Evolutionary conservation across 345 rosid genomes (phyloP).

Genomic region (Camelina hispida): DNA sequence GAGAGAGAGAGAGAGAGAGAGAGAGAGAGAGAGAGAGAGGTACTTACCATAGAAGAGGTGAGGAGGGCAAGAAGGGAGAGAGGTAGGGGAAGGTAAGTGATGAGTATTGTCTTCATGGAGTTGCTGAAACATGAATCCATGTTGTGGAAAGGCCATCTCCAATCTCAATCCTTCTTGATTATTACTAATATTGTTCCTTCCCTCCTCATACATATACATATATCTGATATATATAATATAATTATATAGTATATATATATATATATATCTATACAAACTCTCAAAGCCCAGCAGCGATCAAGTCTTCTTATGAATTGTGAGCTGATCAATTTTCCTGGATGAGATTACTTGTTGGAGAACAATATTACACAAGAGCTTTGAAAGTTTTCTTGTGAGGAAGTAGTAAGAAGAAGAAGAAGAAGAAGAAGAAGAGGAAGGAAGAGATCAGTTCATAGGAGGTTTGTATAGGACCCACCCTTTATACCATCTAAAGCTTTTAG

Average conservation of each 20-base stretch:
- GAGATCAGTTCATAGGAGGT: slow-evolving; percentile 41
- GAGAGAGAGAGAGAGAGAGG: slow-evolving; percentile 13
- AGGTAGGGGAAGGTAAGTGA: slow-evolving; percentile 64
- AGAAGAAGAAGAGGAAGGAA: slow-evolving; percentile 4
- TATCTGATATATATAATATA: background rate
- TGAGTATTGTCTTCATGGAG: slow-evolving; percentile 63
- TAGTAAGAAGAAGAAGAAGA: background rate
- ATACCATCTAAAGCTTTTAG: slow-evolving; percentile 40
- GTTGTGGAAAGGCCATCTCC: slow-evolving; percentile 79
- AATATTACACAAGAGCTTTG: slow-evolving; percentile 16
- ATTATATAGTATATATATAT: too few species aligned
- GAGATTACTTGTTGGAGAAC: background rate
- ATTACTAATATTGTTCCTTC: slow-evolving; percentile 24
- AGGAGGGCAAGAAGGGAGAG: slow-evolving; percentile 72
- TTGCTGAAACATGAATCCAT: slow-evolving; percentile 69
- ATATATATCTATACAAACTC: slow-evolving; percentile 14
- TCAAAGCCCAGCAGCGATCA: slow-evolving; percentile 24
- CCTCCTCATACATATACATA: slow-evolving; percentile 42
- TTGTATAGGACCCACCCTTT: slow-evolving; percentile 45
- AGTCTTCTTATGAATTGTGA: slow-evolving; percentile 17
- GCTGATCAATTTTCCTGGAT: background rate
- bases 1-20: slow-evolving; percentile 13
- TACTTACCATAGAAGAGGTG: slow-evolving; percentile 67
- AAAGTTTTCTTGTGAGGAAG: slow-evolving; percentile 20
- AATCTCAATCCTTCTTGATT: slow-evolving; percentile 42